phyloP scores from a whole-genome alignment of 2,329 filamentous ascomycete species.

The Cladosporium sp. region DNA sequence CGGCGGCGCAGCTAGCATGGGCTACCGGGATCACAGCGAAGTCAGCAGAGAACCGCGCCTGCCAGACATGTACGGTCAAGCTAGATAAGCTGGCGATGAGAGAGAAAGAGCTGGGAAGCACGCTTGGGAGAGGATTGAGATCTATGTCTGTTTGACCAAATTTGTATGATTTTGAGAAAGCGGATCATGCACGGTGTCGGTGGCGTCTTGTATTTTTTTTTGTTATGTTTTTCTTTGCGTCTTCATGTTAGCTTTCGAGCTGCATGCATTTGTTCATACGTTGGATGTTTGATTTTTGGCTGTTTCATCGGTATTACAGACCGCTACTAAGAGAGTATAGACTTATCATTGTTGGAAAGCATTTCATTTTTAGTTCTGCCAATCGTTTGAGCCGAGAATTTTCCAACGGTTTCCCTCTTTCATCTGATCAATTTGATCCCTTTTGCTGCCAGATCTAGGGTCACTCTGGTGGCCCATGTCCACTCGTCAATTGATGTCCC shows the following conservation, averaged over 20 bases:
- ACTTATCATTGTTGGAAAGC: not conserved
- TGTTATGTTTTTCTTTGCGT: not conserved
- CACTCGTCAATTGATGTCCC: not conserved
- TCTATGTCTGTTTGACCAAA: slow-evolving; percentile 2
- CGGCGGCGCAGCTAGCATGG: slow-evolving; percentile 38
- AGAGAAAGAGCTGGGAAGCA: not conserved
- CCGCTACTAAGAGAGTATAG: slow-evolving; percentile 15
- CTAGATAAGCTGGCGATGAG: not conserved
- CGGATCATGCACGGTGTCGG: slow-evolving; percentile 16
- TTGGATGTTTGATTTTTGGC: not conserved
- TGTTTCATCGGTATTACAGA: slow-evolving; percentile 12
- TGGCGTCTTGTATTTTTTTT: not conserved
- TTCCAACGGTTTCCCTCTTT: not conserved
- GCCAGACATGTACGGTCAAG: slow-evolving; percentile 15
- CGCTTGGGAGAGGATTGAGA: not conserved
- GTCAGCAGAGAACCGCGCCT: slow-evolving; percentile 22
- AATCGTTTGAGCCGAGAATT: not conserved
- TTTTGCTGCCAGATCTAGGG: not conserved
- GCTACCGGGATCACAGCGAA: slow-evolving; percentile 28
- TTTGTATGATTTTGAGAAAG: slow-evolving; percentile 11
- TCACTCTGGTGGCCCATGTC: not conserved
- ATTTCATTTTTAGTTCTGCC: not conserved
- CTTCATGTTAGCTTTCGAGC: not conserved
- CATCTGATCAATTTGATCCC: not conserved
- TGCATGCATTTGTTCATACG: slow-evolving; percentile 9